Base-by-base conservation (phyloP, 768 basidiomycete species). In the Scleroderma citrinum region DNA sequence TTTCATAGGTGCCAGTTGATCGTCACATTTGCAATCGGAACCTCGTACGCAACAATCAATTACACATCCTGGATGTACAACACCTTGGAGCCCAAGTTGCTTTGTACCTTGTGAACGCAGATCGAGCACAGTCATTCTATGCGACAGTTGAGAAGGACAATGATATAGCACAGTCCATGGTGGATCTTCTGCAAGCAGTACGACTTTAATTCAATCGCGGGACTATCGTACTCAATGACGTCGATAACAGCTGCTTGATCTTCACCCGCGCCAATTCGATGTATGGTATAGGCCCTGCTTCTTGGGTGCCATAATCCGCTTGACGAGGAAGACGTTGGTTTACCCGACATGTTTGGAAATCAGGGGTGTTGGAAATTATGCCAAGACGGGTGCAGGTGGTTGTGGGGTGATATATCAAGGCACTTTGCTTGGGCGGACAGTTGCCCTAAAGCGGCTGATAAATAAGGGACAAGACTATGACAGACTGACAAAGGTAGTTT, bases 331-430 rank as follows among this genome's bases (percentile, higher is more conserved):
- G 48, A 59, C 66, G 10, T 52, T 59, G 31, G 48, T 56, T 16
- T 63, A 64, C 26, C 69, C 68, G 17, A 50, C 12, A 48, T 56
- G 55, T 16, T 49, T 69, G 26, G 53, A 51, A 20, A 62, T 66
- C 36, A 46, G 29, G 1, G 55, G 53, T 5, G 57, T 55, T 5
- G 56, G 56, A 5, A 41, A 56, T 31, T 36, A 52, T 5, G 17
- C 21, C 21, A 35, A 40, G 16, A 59, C 62, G 1, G 52, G 56
- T 10, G 51, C 52, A 26, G 69, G 69, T 32, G 63, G 61, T 5
- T 72, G 64, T 49, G 69, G 68, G 32, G 58, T 62, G 40, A 63
- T 69, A 47, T 69, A 58, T 44, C 59, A 59, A 24, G 68, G 68
- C 14, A 46, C 36, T 23, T 51, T 62, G 19, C 59, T 48, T 2